These are phyloP conservation scores for Silene latifolia DNA, from an alignment of 148 eudicot genomes.

Conservation along the genomic window DNA sequence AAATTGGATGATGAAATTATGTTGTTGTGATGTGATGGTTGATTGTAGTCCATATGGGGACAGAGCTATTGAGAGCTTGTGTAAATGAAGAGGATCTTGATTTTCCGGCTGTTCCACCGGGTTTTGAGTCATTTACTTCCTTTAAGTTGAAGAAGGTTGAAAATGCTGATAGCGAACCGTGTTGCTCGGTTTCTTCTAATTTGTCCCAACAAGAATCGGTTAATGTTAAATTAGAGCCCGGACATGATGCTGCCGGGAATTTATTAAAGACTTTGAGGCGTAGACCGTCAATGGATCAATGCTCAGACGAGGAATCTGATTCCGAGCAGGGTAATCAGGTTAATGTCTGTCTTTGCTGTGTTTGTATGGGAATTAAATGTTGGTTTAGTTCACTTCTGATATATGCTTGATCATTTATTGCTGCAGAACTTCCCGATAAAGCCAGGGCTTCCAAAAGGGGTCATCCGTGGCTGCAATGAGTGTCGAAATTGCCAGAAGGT, in stretches of 20 bases:
- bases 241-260: conserved; percentile 38
- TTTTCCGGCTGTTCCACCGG: conserved; percentile 82
- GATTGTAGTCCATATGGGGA: conserved; percentile 56
- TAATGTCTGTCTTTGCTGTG: conserved; percentile 1
- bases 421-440: conserved; percentile 48
- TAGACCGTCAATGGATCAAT: conserved; percentile 49
- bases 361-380: not conserved
- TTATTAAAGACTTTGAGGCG: conserved; percentile 46
- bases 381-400: not conserved
- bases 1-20: not conserved
- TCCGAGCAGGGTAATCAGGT: conserved; percentile 58
- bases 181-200: conserved; percentile 50
- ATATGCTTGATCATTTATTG: conserved; percentile 9
- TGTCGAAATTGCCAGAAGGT: conserved; percentile 93
- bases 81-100: conserved; percentile 74
- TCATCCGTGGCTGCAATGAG: conserved; percentile 76
- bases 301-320: conserved; percentile 64
- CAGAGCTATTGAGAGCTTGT: conserved; percentile 59
- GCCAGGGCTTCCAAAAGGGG: conserved; percentile 74
- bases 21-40: conserved; percentile 10
- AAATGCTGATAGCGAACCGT: conserved; percentile 38
- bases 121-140: conserved; percentile 76
- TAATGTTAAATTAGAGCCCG: conserved; percentile 36
- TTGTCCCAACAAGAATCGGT: conserved; percentile 40
- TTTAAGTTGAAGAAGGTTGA: conserved; percentile 58